phyloP scores from a whole-genome alignment of 1,284 basidiomycete species.

The Sutorius eximius region DNA sequence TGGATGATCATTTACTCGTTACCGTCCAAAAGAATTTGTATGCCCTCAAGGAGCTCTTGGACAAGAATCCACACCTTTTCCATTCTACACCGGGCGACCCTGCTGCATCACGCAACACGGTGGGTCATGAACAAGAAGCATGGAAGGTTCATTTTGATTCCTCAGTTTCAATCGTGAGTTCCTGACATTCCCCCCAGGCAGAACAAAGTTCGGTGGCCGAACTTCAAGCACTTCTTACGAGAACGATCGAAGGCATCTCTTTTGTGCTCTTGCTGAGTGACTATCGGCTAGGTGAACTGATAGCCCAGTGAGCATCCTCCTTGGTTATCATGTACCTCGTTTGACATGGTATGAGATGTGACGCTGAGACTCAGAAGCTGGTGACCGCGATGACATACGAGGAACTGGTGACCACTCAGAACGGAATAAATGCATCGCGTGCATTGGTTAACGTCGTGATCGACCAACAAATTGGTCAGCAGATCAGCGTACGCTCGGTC shows the following conservation, averaged over 20 bases:
- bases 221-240: slow-evolving; percentile 70
- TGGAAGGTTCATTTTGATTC: slow-evolving; percentile 61
- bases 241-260: slow-evolving; percentile 89
- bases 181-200: slow-evolving; percentile 45
- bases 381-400: slow-evolving; percentile 77
- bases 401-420: slow-evolving; percentile 79
- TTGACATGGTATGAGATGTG: slow-evolving; percentile 52
- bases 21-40: slow-evolving; percentile 78
- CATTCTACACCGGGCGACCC: slow-evolving; percentile 71
- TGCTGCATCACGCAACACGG: slow-evolving; percentile 50
- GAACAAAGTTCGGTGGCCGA: slow-evolving; percentile 81
- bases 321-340: slow-evolving; percentile 1
- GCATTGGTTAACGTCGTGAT: slow-evolving; percentile 94
- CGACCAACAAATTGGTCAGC: slow-evolving; percentile 95
- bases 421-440: slow-evolving; percentile 81
- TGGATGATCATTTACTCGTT: slow-evolving; percentile 64
- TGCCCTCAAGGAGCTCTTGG: slow-evolving; percentile 73
- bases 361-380: slow-evolving; percentile 64
- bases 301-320: slow-evolving; percentile 61
- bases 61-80: slow-evolving; percentile 77
- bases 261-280: slow-evolving; percentile 92
- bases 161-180: not conserved
- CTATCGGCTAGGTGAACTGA: slow-evolving; percentile 85
- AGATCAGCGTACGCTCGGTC: slow-evolving; percentile 73
- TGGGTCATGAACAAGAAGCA: slow-evolving; percentile 71